phyloP scores from a whole-genome alignment of 169 alveolate genomes.

The Eimeria sp. region DNA sequence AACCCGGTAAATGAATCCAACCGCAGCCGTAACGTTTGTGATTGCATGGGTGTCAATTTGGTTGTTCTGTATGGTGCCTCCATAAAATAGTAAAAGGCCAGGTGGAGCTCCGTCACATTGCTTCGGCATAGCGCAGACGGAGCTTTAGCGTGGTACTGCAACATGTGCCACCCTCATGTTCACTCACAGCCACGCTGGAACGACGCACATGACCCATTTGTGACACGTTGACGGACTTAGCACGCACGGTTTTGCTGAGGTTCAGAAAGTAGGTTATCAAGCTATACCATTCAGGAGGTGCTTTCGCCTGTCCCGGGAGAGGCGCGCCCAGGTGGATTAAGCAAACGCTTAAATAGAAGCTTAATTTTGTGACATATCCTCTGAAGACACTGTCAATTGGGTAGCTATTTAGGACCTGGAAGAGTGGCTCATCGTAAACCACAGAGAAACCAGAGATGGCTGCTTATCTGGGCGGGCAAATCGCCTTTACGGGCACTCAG shows the following conservation, averaged over 20 bases:
- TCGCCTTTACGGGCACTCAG: background rate
- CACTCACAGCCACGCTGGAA: background rate
- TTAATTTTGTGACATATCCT: too few relatives aligned
- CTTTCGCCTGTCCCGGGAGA: background rate
- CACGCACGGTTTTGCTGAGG: background rate
- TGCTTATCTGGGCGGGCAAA: background rate
- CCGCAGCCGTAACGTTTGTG: background rate
- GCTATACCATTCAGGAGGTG: background rate
- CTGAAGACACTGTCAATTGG: too few relatives aligned
- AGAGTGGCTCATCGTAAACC: too few relatives aligned
- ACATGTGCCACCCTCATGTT: background rate
- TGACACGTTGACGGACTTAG: background rate
- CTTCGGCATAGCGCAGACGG: background rate
- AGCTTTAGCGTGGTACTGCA: background rate
- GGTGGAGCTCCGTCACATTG: background rate
- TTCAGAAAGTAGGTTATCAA: background rate
- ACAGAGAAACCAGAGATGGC: background rate
- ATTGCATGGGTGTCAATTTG: background rate
- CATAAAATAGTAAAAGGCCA: background rate
- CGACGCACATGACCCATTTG: background rate
- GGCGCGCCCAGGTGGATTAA: too few relatives aligned
- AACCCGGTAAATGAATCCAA: background rate
- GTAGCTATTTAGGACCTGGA: too few relatives aligned
- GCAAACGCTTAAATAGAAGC: too few relatives aligned
- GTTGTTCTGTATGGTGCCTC: background rate